Evolutionary conservation across 257 asterid species (phyloP).

Genomic region (Solanum appendiculatum): DNA sequence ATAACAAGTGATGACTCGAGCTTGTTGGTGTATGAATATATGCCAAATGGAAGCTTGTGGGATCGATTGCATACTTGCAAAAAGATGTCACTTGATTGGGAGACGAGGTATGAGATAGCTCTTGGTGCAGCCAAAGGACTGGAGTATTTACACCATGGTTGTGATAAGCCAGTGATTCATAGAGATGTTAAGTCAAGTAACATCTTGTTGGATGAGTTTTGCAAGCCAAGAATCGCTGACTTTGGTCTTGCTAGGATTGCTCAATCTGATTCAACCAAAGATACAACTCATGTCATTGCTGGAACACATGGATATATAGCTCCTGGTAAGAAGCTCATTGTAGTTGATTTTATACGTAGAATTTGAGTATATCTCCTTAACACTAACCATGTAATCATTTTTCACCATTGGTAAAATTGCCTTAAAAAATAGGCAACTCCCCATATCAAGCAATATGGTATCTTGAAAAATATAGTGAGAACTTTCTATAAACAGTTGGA

Average conservation of each 20-base stretch:
- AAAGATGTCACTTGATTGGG: slow-evolving; percentile 64
- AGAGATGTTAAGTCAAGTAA: slow-evolving; percentile 94
- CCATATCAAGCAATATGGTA: not conserved
- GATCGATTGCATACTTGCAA: slow-evolving; percentile 53
- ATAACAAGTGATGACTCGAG: slow-evolving; percentile 84
- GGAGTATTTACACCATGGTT: slow-evolving; percentile 85
- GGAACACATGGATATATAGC: slow-evolving; percentile 95
- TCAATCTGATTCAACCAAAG: slow-evolving; percentile 27
- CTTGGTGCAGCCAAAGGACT: slow-evolving; percentile 81
- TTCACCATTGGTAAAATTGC: not conserved
- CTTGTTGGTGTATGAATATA: slow-evolving; percentile 77
- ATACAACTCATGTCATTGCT: slow-evolving; percentile 63
- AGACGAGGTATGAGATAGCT: slow-evolving; percentile 61
- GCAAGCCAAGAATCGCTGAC: slow-evolving; percentile 82
- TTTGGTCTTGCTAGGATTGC: slow-evolving; percentile 78
- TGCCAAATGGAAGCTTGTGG: slow-evolving; percentile 95
- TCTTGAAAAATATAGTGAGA: not conserved
- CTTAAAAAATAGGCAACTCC: not conserved
- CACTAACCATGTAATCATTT: not conserved
- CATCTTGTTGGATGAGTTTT: slow-evolving; percentile 62
- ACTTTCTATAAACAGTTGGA: not conserved
- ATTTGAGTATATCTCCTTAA: not conserved
- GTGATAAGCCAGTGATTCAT: slow-evolving; percentile 64
- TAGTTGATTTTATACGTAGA: not conserved
- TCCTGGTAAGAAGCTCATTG: slow-evolving; percentile 46